phyloP scores from a whole-genome alignment of 2,329 filamentous ascomycete species.

The Helotiales sp. region DNA sequence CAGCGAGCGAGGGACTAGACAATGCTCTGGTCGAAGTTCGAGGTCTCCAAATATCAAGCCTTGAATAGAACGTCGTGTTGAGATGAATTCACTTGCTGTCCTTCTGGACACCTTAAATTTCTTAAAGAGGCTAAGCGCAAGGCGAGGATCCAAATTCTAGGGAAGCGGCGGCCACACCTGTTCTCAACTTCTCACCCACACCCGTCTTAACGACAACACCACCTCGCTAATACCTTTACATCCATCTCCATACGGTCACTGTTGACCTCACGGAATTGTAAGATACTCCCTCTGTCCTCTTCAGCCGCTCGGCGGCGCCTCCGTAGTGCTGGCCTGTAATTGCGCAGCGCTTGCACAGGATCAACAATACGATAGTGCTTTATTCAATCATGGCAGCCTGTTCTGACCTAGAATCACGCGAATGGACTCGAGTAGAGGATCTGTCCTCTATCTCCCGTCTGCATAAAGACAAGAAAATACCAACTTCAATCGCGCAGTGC shows the following conservation, averaged over 20 bases:
- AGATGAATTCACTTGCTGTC: neutral
- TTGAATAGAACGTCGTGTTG: neutral
- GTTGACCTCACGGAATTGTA: conserved; percentile 30
- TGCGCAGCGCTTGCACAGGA: conserved; percentile 23
- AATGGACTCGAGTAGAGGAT: conserved; percentile 19
- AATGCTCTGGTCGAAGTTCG: neutral
- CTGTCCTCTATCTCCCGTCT: conserved; percentile 27
- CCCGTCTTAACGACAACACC: conserved; percentile 29
- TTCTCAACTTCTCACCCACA: conserved; percentile 22
- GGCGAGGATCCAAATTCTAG: conserved; percentile 2
- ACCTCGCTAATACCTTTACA: conserved; percentile 33
- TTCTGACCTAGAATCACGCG: conserved; percentile 17
- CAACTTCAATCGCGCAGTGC: conserved; percentile 17
- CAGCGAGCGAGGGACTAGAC: neutral
- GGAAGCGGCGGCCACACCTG: conserved; percentile 9
- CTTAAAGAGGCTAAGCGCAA: neutral
- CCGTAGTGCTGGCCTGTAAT: conserved; percentile 11
- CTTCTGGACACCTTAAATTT: neutral
- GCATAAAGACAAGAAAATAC: conserved; percentile 19
- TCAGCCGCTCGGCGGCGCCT: conserved; percentile 2
- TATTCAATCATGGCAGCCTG: conserved; percentile 28
- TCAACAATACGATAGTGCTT: conserved; percentile 20
- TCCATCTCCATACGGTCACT: conserved; percentile 33
- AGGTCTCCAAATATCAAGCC: neutral
- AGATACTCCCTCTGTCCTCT: conserved; percentile 18